Conservation (phyloP, 106 monocot genomes). For the Amphibolis antarctica region DNA sequence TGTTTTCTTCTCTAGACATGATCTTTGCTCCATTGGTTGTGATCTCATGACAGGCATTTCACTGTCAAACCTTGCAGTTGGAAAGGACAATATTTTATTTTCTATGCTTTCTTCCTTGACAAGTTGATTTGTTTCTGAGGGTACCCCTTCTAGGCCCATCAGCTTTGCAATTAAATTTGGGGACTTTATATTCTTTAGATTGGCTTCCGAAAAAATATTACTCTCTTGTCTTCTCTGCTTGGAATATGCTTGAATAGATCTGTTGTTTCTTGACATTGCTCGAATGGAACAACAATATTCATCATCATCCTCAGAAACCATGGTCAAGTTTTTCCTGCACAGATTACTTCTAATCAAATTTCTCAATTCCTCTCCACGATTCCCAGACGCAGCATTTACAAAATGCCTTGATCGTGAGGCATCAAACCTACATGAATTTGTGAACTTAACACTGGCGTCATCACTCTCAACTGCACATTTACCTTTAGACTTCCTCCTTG, state of each 20-base stretch:
- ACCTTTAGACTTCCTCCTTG: neutral
- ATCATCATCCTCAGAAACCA: neutral
- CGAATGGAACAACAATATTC: neutral
- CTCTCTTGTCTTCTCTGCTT: neutral
- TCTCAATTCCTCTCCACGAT: neutral
- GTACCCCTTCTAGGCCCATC: slow-evolving; percentile 53
- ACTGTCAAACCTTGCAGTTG: slow-evolving; percentile 14
- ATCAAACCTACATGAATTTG: neutral
- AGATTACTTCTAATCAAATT: neutral
- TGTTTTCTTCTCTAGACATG: slow-evolving; percentile 11
- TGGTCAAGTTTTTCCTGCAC: neutral
- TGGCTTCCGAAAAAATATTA: neutral
- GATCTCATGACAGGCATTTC: slow-evolving; percentile 22
- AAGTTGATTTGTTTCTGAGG: slow-evolving; percentile 2
- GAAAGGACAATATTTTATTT: slow-evolving; percentile 4
- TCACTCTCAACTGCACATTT: neutral
- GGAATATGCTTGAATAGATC: neutral
- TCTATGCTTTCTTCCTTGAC: slow-evolving; percentile 7
- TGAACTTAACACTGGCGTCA: neutral
- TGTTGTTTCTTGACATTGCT: neutral
- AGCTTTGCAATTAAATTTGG: slow-evolving; percentile 52
- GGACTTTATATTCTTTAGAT: slow-evolving; percentile 20
- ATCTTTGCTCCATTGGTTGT: neutral
- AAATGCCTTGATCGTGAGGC: neutral
- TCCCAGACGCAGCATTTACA: neutral